Evolutionary conservation across 2,329 filamentous ascomycete species (phyloP), one percentile per base, ranked within the genome.

Genomic region (Ceratocystiopsis brevicomis): DNA sequence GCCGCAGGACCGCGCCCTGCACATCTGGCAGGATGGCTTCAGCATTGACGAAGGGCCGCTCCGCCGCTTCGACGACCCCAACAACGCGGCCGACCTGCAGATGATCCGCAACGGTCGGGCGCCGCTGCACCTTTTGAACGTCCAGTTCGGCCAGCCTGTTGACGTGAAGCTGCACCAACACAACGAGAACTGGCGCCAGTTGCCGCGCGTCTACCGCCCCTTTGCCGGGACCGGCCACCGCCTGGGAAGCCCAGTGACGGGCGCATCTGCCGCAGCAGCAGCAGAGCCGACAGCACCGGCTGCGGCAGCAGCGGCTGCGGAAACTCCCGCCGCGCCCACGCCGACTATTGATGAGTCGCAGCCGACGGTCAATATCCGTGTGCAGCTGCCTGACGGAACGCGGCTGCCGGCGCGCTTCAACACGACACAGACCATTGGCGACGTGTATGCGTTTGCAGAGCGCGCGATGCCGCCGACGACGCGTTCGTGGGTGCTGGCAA

Each of bases 21-120:
- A 88, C 54, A 68, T 90, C 38, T 92, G 84, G 84, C 69, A 71
- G 37, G 78, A 92, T 55, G 84, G 84, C 14, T 88, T 90, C 62
- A 88, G 81, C 50, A 76, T 92, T 47, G 83, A 87, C 47, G 81
- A 90, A 53, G 84, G 84, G 25, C 72, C 77, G 39, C 71, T 90
- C 35, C 77, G 73, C 56, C 75, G 81, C 44, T 88, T 83, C 54
- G 80, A 87, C 53, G 82, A 90, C 57, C 81, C 82, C 0, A 69
- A 69, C 30, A 86, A 88, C 56, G 73, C 76, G 30, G 67, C 69
- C 41, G 80, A 81, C 43, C 65, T 90, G 38, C 67, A 75, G 45
- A 78, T 86, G 68, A 90, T 90, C 53, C 75, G 82, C 47, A 69
- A 73, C 17, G 83, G 83, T 10, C 75, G 81, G 16, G 83, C 82